Evolutionary conservation across 192 early-diverging fungal species (phyloP).

Genomic region (Tieghemiomyces parasiticus): DNA sequence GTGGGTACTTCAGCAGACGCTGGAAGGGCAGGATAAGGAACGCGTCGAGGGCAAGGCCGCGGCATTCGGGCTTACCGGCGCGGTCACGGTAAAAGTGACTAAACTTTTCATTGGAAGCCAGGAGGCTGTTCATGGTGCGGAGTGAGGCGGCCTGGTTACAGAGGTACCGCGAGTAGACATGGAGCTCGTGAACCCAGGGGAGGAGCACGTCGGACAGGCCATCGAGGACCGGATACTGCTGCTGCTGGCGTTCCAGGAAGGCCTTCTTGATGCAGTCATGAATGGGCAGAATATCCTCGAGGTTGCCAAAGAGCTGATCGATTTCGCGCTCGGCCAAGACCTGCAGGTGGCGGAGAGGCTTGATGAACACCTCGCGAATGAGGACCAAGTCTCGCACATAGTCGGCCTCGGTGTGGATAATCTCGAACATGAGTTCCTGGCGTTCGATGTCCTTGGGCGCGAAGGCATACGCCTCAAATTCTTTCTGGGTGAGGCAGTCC

Average conservation of each 20-base stretch:
- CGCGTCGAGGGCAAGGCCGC: slow-evolving; percentile 34
- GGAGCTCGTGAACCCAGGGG: slow-evolving; percentile 27
- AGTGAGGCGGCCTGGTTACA: slow-evolving; percentile 41
- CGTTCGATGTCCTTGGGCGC: slow-evolving; percentile 59
- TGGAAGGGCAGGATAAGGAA: slow-evolving; percentile 41
- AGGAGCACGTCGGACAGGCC: slow-evolving; percentile 34
- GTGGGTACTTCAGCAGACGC: slow-evolving; percentile 42
- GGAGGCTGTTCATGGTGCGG: slow-evolving; percentile 26
- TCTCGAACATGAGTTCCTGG: slow-evolving; percentile 93
- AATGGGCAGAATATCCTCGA: slow-evolving; percentile 32
- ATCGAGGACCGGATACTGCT: slow-evolving; percentile 34
- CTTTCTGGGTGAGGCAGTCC: slow-evolving; percentile 33
- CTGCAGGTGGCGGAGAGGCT: slow-evolving; percentile 26
- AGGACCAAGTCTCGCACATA: slow-evolving; percentile 79
- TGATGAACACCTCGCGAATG: slow-evolving; percentile 51
- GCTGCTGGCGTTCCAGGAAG: slow-evolving; percentile 35
- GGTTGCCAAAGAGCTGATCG: slow-evolving; percentile 32
- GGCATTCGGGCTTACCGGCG: slow-evolving; percentile 29
- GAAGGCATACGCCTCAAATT: slow-evolving; percentile 39
- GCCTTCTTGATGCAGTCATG: slow-evolving; percentile 31
- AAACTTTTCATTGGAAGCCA: slow-evolving; percentile 28
- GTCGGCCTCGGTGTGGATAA: slow-evolving; percentile 79
- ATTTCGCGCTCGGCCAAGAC: slow-evolving; percentile 27
- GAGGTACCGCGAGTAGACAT: slow-evolving; percentile 33
- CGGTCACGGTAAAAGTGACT: slow-evolving; percentile 30